phyloP scores from a whole-genome alignment of 805 yeast genomes.

The Geotrichum ghanense region DNA sequence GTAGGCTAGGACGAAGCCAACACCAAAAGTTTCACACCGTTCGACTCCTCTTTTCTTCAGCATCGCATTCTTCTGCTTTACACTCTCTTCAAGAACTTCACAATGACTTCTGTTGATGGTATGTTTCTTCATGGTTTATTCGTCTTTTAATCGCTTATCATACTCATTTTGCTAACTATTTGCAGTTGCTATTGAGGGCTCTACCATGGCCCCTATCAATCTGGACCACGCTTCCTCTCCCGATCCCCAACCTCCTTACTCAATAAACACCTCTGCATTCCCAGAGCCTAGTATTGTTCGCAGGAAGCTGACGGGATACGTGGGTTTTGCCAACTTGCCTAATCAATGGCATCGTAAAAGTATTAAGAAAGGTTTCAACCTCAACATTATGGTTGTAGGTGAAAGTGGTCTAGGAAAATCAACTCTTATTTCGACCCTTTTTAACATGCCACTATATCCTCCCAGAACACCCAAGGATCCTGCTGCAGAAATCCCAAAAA shows the following conservation, averaged over 20 bases:
- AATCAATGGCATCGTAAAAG: conserved; percentile 98
- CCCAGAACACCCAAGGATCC: conserved; percentile 30
- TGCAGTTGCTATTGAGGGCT: conserved; percentile 1
- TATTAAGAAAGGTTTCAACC: conserved; percentile 75
- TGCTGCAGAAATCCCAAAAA: conserved; percentile 32
- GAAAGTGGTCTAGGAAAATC: conserved; percentile 89
- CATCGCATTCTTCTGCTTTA: background rate
- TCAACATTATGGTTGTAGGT: conserved; percentile 75
- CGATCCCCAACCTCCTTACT: background rate
- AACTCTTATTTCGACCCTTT: conserved; percentile 83
- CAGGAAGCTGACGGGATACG: conserved; percentile 78
- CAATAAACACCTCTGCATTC: conserved; percentile 4
- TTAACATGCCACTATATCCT: conserved; percentile 52
- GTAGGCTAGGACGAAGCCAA: no score
- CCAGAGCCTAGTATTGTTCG: conserved; percentile 17
- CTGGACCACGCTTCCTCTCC: background rate
- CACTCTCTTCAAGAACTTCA: background rate
- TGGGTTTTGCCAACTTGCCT: conserved; percentile 95
- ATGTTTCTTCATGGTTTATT: background rate
- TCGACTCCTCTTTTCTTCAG: background rate
- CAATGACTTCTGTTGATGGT: background rate
- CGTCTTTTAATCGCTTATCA: no score
- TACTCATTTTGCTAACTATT: background rate
- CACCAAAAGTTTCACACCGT: background rate
- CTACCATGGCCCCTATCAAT: background rate